Conservation (phyloP, 352 stramenopile species). For the Pythium phragmitis region DNA sequence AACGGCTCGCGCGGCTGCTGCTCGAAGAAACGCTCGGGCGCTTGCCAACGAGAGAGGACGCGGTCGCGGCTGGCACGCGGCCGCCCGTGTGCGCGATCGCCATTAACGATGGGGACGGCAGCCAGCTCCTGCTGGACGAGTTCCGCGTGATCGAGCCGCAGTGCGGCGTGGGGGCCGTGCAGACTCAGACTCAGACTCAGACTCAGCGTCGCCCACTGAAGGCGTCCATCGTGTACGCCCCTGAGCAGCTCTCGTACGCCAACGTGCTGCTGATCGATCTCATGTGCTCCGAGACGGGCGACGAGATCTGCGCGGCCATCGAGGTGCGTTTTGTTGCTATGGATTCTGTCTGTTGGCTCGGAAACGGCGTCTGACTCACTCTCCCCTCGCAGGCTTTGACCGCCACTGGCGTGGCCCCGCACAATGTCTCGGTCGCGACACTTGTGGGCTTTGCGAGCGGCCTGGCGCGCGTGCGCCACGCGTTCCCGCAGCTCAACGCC, state of each 20-base stretch:
- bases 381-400: neutral
- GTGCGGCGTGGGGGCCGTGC: neutral
- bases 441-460: constrained; percentile 3
- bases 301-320: constrained; percentile 2
- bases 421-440: constrained; percentile 1
- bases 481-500: neutral
- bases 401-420: neutral
- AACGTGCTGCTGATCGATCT: constrained; percentile 10
- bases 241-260: neutral
- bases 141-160: constrained; percentile 2
- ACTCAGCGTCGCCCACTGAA: neutral
- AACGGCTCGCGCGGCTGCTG: constrained; percentile 8
- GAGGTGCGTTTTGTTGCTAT: neutral
- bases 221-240: neutral
- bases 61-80: neutral
- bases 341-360: neutral
- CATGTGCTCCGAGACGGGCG: neutral
- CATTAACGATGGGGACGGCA: neutral
- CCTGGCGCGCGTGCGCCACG: neutral
- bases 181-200: neutral
- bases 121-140: constrained; percentile 14
- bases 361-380: neutral
- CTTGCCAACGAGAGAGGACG: neutral
- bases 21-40: constrained; percentile 13
- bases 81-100: constrained; percentile 10